These are phyloP conservation scores for Ephemerocybe angulata DNA, from an alignment of 768 basidiomycete genomes.

Conservation along the genomic window DNA sequence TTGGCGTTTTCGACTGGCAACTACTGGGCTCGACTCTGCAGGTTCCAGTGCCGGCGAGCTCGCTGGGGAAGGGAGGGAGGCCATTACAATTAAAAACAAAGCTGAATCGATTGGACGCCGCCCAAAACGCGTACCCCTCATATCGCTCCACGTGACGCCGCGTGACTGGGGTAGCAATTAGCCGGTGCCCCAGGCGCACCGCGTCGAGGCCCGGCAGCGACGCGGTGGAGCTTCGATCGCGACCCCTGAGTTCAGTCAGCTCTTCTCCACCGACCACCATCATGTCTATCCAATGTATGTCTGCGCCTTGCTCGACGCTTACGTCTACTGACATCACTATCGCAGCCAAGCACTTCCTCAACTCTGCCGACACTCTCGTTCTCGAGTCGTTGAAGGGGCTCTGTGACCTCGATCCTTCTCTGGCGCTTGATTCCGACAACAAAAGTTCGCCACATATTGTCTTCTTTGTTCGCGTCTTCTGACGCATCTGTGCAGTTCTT, in stretches of 20 bases:
- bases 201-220: not conserved
- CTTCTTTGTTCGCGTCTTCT: no score
- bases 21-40: constrained; percentile 34
- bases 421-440: constrained; percentile 66
- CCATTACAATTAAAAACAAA: constrained; percentile 31
- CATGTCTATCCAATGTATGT: constrained; percentile 39
- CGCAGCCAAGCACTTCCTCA: constrained; percentile 73
- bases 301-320: not conserved
- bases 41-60: constrained; percentile 43
- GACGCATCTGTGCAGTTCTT: constrained; percentile 56
- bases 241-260: not conserved
- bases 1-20: constrained; percentile 61
- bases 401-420: constrained; percentile 62
- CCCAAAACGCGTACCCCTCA: constrained; percentile 10
- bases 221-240: not conserved
- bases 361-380: constrained; percentile 66
- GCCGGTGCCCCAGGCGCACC: no score
- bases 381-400: constrained; percentile 76
- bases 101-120: constrained; percentile 6
- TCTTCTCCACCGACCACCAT: constrained; percentile 11
- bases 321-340: not conserved
- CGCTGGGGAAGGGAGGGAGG: constrained; percentile 42
- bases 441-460: constrained; percentile 48
- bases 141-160: no score
- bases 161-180: constrained; percentile 6